phyloP scores from a whole-genome alignment of 192 early-diverging fungal genomes.

The Coemansia sp. region DNA sequence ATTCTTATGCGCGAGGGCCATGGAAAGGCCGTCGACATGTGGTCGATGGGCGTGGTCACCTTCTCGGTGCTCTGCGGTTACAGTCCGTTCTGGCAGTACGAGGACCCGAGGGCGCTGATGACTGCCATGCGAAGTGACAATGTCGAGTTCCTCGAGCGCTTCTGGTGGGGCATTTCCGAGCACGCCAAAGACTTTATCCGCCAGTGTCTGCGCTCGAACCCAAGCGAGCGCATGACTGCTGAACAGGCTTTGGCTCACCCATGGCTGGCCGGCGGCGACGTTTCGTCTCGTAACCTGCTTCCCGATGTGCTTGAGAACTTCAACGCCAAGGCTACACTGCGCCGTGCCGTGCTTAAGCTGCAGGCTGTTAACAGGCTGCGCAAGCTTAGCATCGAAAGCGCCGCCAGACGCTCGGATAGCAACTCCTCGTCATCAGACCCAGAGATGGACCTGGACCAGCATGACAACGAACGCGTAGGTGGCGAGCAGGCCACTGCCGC shows the following conservation, averaged over 20 bases:
- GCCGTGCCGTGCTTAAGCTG: slow-evolving; percentile 51
- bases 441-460: not conserved
- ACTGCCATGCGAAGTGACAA: slow-evolving; percentile 62
- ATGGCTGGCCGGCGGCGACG: slow-evolving; percentile 70
- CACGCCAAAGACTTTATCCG: slow-evolving; percentile 75
- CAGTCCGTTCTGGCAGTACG: slow-evolving; percentile 64
- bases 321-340: slow-evolving; percentile 43
- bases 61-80: slow-evolving; percentile 87
- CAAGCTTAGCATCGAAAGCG: slow-evolving; percentile 24
- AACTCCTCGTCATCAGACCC: slow-evolving; percentile 10
- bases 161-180: slow-evolving; percentile 81
- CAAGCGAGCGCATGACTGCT: slow-evolving; percentile 70
- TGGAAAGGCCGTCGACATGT: slow-evolving; percentile 90
- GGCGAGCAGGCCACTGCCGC: not conserved
- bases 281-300: slow-evolving; percentile 75
- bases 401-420: not conserved
- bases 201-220: slow-evolving; percentile 65
- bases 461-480: not conserved
- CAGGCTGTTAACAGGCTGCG: slow-evolving; percentile 50
- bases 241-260: slow-evolving; percentile 78
- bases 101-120: slow-evolving; percentile 58
- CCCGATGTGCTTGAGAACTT: slow-evolving; percentile 76
- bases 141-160: slow-evolving; percentile 69
- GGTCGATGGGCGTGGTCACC: slow-evolving; percentile 90
- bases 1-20: slow-evolving; percentile 79